Evolutionary conservation across 2,329 filamentous ascomycete genomes (phyloP).

Genomic region (Penicillium nordicum): DNA sequence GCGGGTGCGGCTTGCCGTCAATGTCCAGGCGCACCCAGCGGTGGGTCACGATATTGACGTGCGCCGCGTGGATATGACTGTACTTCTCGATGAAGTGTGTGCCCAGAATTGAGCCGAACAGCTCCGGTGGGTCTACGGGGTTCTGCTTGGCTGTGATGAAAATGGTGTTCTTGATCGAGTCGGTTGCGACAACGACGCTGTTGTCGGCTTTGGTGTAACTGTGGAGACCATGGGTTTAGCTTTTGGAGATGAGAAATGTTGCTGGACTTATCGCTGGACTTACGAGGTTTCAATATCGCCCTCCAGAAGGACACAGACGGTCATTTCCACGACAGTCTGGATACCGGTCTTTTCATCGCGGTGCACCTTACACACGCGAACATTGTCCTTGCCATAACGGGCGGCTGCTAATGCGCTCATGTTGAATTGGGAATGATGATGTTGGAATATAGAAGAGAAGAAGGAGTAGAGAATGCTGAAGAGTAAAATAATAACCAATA

Average conservation of each 20-base stretch:
- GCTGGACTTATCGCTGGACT: constrained; percentile 27
- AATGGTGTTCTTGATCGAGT: constrained; percentile 96
- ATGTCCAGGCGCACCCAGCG: constrained; percentile 87
- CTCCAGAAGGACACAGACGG: constrained; percentile 86
- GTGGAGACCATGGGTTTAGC: constrained; percentile 4
- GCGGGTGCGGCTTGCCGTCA: constrained; percentile 85
- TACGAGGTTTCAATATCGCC: constrained; percentile 84
- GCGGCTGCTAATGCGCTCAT: constrained; percentile 43
- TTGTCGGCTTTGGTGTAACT: constrained; percentile 95
- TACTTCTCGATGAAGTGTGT: constrained; percentile 87
- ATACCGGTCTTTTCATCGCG: constrained; percentile 70
- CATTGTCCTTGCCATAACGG: constrained; percentile 75
- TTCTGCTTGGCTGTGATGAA: constrained; percentile 94
- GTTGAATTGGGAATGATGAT: constrained; percentile 6
- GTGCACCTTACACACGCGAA: constrained; percentile 94
- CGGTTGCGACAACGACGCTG: constrained; percentile 89
- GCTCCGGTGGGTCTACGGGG: constrained; percentile 87
- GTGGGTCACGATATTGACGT: constrained; percentile 78
- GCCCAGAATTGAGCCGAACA: constrained; percentile 80
- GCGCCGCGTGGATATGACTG: constrained; percentile 78
- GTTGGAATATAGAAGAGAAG: neutral
- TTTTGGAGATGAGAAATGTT: neutral
- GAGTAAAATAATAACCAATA: neutral
- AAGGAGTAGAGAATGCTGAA: neutral
- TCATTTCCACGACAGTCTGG: constrained; percentile 92